These are phyloP conservation scores for Eucalyptus curtisii DNA, from an alignment of 345 rosid species.

Conservation along the genomic window DNA sequence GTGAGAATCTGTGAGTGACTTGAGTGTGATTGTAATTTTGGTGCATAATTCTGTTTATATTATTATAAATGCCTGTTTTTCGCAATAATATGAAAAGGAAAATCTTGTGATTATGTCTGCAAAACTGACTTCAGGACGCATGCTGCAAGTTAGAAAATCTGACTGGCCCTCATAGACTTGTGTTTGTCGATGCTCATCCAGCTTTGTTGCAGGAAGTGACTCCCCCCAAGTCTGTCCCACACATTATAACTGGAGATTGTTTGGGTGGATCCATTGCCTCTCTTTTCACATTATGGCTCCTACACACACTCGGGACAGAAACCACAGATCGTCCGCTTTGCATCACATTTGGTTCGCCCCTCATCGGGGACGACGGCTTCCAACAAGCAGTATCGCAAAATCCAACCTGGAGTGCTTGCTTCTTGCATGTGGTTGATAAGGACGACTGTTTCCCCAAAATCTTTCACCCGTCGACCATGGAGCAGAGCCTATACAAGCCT, in stretches of 20 bases:
- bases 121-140: background rate
- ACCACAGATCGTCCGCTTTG: conserved; percentile 28
- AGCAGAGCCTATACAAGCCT: conserved; percentile 15
- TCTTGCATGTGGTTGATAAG: conserved; percentile 33
- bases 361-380: conserved; percentile 25
- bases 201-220: background rate
- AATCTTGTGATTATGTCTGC: background rate
- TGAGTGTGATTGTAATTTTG: background rate
- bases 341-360: conserved; percentile 63
- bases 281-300: conserved; percentile 57
- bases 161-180: background rate
- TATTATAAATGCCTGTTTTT: background rate
- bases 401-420: conserved; percentile 33
- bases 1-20: background rate
- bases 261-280: conserved; percentile 67
- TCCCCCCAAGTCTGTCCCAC: background rate
- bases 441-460: conserved; percentile 22
- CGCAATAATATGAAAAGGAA: background rate
- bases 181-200: background rate
- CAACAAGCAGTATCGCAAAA: conserved; percentile 15
- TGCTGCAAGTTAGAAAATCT: background rate
- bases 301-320: conserved; percentile 7
- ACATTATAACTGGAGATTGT: conserved; percentile 43
- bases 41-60: background rate
- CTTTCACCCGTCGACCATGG: background rate